Conservation (phyloP, 257 asterid genomes). For the Rubia yunnanensis region DNA sequence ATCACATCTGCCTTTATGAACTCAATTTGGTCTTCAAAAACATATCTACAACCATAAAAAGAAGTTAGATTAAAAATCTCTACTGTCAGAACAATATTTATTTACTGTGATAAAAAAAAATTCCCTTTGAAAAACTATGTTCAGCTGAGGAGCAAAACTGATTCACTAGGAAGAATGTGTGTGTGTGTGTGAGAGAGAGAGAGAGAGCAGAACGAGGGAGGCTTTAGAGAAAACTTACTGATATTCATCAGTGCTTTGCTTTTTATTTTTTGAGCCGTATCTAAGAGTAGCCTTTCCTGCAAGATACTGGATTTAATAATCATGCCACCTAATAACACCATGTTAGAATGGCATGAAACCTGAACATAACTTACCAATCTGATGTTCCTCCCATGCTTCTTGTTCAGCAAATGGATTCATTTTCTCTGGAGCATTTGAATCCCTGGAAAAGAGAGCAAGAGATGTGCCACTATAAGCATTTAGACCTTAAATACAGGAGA, state of each 20-base stretch:
- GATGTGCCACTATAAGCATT: background rate
- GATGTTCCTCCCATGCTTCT: constrained; percentile 99
- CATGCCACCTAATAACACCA: constrained; percentile 9
- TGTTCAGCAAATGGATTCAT: constrained; percentile 99
- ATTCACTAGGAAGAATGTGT: background rate
- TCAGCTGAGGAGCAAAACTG: background rate
- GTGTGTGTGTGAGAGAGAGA: no score
- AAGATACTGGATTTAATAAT: constrained; percentile 22
- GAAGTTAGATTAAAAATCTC: background rate
- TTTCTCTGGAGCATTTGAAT: constrained; percentile 70
- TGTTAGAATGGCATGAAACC: constrained; percentile 8
- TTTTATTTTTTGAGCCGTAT: constrained; percentile 67
- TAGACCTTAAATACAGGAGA: background rate
- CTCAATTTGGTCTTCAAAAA: constrained; percentile 93
- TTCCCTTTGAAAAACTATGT: background rate
- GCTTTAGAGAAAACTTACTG: constrained; percentile 52
- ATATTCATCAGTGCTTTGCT: constrained; percentile 51
- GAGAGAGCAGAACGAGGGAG: background rate
- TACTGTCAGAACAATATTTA: background rate
- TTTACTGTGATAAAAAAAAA: background rate
- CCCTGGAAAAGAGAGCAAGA: constrained; percentile 34
- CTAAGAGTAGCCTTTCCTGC: constrained; percentile 84
- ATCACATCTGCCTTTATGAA: constrained; percentile 74
- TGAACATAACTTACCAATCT: constrained; percentile 47
- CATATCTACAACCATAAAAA: constrained; percentile 45